Evolutionary conservation across 495 filamentous ascomycete species (phyloP), one percentile per base, ranked within the genome.

Genomic region (Talaromyces proteolyticus): DNA sequence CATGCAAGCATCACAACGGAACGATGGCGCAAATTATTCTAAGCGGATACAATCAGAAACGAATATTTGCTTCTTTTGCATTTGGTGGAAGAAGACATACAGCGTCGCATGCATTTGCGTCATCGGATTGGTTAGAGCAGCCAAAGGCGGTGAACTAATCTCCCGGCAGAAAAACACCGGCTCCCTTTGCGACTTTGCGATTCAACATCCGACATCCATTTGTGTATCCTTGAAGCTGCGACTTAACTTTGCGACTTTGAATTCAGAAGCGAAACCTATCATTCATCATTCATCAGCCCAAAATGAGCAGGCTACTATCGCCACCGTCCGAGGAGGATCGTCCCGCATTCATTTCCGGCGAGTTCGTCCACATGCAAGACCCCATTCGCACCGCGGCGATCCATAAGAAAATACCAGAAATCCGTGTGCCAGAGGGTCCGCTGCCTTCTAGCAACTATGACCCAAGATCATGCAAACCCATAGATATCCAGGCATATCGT

Each of bases 341-440:
- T 21, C 54, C 55, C 18, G n/a, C n/a, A 16, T 19, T 36, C 36
- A 10, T 36, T 7, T 44, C 47, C 2, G 41, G 52, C 26, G 47
- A 56, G 3, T 42, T 50, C 18, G 57, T 72, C 1, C 62, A 67
- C 20, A 58, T 75, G 11, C 59, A 67, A 47, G 65, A 65, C 17
- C 34, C 67, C 23, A 56, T 62, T 26, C 72, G 72, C 53, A 64
- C 65, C 38, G 67, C 63, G 1, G 59, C 69, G 24, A 74, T 75
- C 40, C 72, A 75, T 57, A 54, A 57, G 23, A 60, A 69, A 38
- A 60, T 73, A 19, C 59, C 68, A 7, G 64, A 69, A 25, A 61
- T 75, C 25, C 65, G 66, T 42, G 55, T 75, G 7, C 69, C 72
- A 8, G 34, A 25, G 16, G 55, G 56, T 18, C 56, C 61, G 38